Conservation (phyloP, 2,329 filamentous ascomycete species). For the Aspergillus quadricinctus region DNA sequence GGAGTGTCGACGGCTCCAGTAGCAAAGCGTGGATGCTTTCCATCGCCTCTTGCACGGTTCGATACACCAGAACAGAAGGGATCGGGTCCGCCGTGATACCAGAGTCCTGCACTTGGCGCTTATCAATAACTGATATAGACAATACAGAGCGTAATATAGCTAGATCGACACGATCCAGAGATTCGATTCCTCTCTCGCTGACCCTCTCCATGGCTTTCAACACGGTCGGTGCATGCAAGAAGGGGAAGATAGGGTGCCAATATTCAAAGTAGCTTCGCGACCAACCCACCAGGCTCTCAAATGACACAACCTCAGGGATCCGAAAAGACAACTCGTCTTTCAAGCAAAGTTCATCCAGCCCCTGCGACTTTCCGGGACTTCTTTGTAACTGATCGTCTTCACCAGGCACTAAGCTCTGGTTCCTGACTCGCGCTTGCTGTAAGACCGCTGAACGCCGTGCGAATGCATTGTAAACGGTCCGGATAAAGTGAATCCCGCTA, state of each 20-base stretch:
- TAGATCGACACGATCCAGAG: conserved; percentile 33
- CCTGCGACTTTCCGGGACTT: conserved; percentile 30
- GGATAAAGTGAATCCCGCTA: conserved; percentile 58
- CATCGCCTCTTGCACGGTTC: conserved; percentile 48
- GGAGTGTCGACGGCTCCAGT: conserved; percentile 45
- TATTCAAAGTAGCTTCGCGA: conserved; percentile 53
- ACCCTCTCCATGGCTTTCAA: conserved; percentile 45
- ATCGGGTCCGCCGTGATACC: conserved; percentile 22
- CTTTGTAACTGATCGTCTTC: conserved; percentile 50
- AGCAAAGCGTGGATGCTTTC: conserved; percentile 47
- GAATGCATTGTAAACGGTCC: conserved; percentile 51
- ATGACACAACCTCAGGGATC: conserved; percentile 24
- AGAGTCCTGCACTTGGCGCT: conserved; percentile 38
- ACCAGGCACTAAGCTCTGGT: conserved; percentile 49
- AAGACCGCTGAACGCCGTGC: conserved; percentile 31
- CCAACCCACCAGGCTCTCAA: conserved; percentile 49
- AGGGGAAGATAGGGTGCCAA: conserved; percentile 57
- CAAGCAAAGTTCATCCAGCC: conserved; percentile 30
- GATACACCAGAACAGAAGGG: conserved; percentile 45
- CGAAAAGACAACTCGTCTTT: conserved; percentile 9
- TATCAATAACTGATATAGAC: conserved; percentile 53
- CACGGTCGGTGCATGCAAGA: conserved; percentile 52
- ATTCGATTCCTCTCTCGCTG: conserved; percentile 28
- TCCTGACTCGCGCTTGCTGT: conserved; percentile 23
- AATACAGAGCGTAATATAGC: conserved; percentile 48